Evolutionary conservation across 768 basidiomycete species (phyloP).

Genomic region (Holtermanniella nyarrowii): DNA sequence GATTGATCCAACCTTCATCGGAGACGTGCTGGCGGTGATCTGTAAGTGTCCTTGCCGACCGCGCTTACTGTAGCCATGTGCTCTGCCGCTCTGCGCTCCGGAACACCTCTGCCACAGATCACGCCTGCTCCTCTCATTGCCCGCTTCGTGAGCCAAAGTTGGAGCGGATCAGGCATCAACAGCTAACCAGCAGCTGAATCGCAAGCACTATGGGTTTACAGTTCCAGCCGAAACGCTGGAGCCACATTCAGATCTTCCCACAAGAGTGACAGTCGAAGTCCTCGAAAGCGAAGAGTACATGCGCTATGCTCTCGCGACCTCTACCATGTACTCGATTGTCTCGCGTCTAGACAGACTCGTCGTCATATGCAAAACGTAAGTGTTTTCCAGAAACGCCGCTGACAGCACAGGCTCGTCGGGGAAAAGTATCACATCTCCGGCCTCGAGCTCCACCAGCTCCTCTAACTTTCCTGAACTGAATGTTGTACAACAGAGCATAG

Average conservation of each 20-base stretch:
- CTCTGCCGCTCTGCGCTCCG: slow-evolving; percentile 62
- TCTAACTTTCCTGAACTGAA: too few species aligned
- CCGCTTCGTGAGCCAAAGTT: slow-evolving; percentile 37
- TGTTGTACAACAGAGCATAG: not conserved
- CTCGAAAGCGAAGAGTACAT: slow-evolving; percentile 68
- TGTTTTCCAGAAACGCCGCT: not conserved
- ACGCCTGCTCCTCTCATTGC: slow-evolving; percentile 58
- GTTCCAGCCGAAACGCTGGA: slow-evolving; percentile 62
- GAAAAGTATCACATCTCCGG: slow-evolving; percentile 67
- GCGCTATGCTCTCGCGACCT: slow-evolving; percentile 45
- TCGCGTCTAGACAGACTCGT: slow-evolving; percentile 65
- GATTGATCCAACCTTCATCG: slow-evolving; percentile 68
- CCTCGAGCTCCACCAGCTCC: not conserved
- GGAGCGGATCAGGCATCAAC: slow-evolving; percentile 1
- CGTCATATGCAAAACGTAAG: slow-evolving; percentile 62
- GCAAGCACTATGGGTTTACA: slow-evolving; percentile 52
- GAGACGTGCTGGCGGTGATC: slow-evolving; percentile 72
- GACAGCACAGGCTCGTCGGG: slow-evolving; percentile 50
- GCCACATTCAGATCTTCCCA: slow-evolving; percentile 63
- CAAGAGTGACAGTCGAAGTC: slow-evolving; percentile 59
- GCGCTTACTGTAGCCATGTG: slow-evolving; percentile 52
- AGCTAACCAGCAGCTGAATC: slow-evolving; percentile 12
- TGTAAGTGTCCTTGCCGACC: slow-evolving; percentile 44
- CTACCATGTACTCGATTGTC: slow-evolving; percentile 45
- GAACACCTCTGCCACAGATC: slow-evolving; percentile 68